These are phyloP conservation scores for Tetrahymena malaccensis DNA, from an alignment of 73 alveolate genomes.

Conservation along the genomic window DNA sequence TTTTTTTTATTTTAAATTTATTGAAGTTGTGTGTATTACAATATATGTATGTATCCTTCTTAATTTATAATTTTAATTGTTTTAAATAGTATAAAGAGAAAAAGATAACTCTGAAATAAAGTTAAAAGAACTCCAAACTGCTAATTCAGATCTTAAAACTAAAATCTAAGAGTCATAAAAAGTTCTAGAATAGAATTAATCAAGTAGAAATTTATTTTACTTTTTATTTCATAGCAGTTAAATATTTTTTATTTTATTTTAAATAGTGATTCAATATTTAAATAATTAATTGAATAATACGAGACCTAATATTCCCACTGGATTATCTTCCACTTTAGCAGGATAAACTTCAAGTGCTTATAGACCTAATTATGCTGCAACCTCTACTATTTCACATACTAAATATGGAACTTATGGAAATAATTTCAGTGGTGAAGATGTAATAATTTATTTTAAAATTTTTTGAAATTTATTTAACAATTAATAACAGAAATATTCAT, in stretches of 20 bases:
- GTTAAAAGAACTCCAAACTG: not conserved
- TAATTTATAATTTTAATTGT: too few species aligned
- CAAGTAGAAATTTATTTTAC: not conserved
- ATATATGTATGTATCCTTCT: too few species aligned
- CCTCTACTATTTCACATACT: not conserved
- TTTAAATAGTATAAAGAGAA: conserved; percentile 20
- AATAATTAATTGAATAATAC: not conserved
- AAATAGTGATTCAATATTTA: not conserved
- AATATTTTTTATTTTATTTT: not conserved
- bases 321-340: not conserved
- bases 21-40: too few species aligned
- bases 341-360: not conserved
- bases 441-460: not conserved
- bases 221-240: not conserved
- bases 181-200: not conserved
- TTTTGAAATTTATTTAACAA: not conserved
- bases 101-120: conserved; percentile 22
- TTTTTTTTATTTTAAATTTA: too few species aligned
- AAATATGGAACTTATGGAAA: not conserved
- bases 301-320: not conserved
- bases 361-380: not conserved
- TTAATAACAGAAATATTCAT: not conserved
- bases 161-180: conserved; percentile 11
- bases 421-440: not conserved
- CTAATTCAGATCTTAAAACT: conserved; percentile 22